Evolutionary conservation across 1,139 yeast species (phyloP), one percentile per base, ranked within the genome.

Genomic region (Blastobotrys persicus): DNA sequence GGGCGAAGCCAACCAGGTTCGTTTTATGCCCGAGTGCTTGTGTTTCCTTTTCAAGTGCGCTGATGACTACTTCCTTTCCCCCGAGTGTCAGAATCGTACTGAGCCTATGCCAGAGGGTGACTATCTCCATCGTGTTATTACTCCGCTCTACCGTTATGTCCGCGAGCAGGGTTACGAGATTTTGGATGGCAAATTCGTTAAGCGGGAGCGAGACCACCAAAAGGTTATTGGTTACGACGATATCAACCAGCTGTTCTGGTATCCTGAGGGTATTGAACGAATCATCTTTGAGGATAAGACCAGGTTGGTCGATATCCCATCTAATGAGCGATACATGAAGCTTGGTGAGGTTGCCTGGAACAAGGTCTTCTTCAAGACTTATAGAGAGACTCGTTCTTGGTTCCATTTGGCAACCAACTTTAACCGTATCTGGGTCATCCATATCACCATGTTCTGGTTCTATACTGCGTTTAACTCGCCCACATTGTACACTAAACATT

Each of bases 1-100:
- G 99, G 98, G 98, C 69, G 99, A 92, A 73, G 96, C 98, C 40
- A 91, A 91, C 72, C 98, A 92, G 74, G 91, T 92, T 54, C 82
- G 98, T 68, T 94, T 91, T 71, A 83, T 92, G 50, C 89, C 98
- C 12, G 99, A 92, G 73, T 79, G 88, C 69, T 73, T 91, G 58
- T 89, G 97, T 75, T 92, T 85, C 76, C 83, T 94, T 62, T 92
- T 82, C 78, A 91, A 92, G 75, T 85, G 95, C 65, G 96, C 97
- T 46, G 80, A 77, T 61, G 98, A 92, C 69, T 87, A 89, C 73
- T 78, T 86, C 68, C 71, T 80, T 58, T 88, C 96, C 53, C 95
- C 95, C 51, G 84, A 85, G 64, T 89, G 97, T 71, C 94, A 87
- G 74, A 91, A 87, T 71, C 73, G 72, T 42, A 79, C 80, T 53